Evolutionary conservation across 83 land plant genomes (phyloP).

Genomic region (Diphasiastrum complanatum): DNA sequence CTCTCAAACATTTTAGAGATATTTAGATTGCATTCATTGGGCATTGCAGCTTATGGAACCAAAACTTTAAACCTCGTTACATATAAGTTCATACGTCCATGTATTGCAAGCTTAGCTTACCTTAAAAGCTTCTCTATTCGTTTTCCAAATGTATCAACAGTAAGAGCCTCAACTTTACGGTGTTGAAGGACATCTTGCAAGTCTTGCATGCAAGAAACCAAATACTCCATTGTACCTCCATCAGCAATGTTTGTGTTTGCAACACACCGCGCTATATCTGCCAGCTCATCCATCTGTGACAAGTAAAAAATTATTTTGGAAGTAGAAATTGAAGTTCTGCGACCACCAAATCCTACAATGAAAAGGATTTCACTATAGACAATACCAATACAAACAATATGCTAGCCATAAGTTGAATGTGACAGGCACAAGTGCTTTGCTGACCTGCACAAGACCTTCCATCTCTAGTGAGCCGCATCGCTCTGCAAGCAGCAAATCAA

Average conservation of each 20-base stretch:
- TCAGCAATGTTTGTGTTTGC: slow-evolving; percentile 42
- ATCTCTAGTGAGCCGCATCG: slow-evolving; percentile 55
- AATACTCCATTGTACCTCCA: slow-evolving; percentile 41
- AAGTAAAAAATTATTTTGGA: neutral
- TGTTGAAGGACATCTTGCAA: slow-evolving; percentile 55
- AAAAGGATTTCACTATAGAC: neutral
- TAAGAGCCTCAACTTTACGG: slow-evolving; percentile 50
- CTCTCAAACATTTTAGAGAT: no score
- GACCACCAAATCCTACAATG: no score
- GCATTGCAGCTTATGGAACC: no score
- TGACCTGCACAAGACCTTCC: slow-evolving; percentile 81
- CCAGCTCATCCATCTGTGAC: slow-evolving; percentile 62
- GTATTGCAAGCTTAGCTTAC: no score
- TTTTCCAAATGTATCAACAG: slow-evolving; percentile 75
- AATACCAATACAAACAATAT: slow-evolving; percentile 1
- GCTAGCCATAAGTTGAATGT: slow-evolving; percentile 19
- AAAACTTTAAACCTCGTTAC: no score
- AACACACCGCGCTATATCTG: slow-evolving; percentile 61
- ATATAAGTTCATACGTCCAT: no score
- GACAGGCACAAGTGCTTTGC: slow-evolving; percentile 23
- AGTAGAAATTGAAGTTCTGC: no score
- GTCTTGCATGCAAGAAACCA: slow-evolving; percentile 57
- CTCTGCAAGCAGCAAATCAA: slow-evolving; percentile 71
- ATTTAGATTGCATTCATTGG: no score
- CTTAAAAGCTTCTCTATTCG: slow-evolving; percentile 57